Conservation (phyloP, 2,329 filamentous ascomycete genomes). For the Phymatotrichopsis omnivora region DNA sequence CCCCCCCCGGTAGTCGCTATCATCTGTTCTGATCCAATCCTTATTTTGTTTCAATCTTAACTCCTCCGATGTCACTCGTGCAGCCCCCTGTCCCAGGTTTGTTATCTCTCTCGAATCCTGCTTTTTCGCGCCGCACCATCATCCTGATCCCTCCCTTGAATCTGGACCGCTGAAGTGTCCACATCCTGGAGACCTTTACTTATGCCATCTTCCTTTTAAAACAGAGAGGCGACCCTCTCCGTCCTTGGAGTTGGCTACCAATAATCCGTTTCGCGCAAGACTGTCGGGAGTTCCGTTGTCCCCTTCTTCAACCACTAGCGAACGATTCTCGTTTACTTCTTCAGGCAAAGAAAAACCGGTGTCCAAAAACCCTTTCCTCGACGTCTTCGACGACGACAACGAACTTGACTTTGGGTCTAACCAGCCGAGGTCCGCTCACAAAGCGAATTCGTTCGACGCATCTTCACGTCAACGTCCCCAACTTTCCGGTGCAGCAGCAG, state of each 20-base stretch:
- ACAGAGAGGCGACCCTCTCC: conserved; percentile 31
- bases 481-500: conserved; percentile 25
- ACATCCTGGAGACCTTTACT: conserved; percentile 13
- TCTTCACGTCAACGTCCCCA: conserved; percentile 17
- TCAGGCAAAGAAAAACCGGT: conserved; percentile 25
- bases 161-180: background rate
- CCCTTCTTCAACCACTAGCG: conserved; percentile 22
- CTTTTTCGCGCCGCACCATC: conserved; percentile 18
- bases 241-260: conserved; percentile 30
- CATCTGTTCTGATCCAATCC: too few relatives aligned
- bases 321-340: conserved; percentile 21
- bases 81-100: conserved; percentile 29
- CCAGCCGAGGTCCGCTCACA: conserved; percentile 14
- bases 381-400: conserved; percentile 32
- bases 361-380: conserved; percentile 32
- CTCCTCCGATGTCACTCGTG: conserved; percentile 26
- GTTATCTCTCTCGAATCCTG: conserved; percentile 21
- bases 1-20: too few relatives aligned
- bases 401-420: conserved; percentile 24
- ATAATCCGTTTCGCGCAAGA: conserved; percentile 32
- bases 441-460: conserved; percentile 28
- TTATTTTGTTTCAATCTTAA: conserved; percentile 8
- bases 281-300: conserved; percentile 29
- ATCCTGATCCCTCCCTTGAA: background rate
- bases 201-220: conserved; percentile 22